phyloP scores from a whole-genome alignment of 2,329 filamentous ascomycete species.

The Acrodontium crateriforme region DNA sequence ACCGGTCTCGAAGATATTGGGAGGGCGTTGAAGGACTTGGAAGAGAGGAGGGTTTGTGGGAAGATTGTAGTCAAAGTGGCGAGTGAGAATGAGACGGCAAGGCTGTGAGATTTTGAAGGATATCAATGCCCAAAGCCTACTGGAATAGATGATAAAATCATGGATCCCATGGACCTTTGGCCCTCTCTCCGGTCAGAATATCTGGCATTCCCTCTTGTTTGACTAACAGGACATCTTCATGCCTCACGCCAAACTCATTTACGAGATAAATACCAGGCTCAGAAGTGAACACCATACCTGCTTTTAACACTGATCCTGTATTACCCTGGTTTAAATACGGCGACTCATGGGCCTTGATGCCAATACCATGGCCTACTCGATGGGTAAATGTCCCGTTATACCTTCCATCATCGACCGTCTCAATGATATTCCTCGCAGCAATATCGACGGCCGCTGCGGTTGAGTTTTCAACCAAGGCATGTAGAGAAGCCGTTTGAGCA shows the following conservation, averaged over 20 bases:
- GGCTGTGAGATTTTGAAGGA: too few species aligned
- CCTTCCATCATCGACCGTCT: conserved; percentile 41
- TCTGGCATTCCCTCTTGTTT: conserved; percentile 40
- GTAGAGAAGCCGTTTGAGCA: conserved; percentile 44
- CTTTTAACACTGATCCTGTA: conserved; percentile 28
- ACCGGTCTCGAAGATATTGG: conserved; percentile 36
- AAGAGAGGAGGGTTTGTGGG: conserved; percentile 38
- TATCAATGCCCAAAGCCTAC: conserved; percentile 3
- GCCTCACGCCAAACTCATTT: conserved; percentile 46
- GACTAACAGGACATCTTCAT: conserved; percentile 49
- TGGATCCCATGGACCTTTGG: conserved; percentile 41
- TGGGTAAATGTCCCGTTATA: conserved; percentile 49
- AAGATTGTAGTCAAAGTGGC: conserved; percentile 40
- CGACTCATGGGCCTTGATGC: conserved; percentile 52
- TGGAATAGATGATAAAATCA: too few species aligned
- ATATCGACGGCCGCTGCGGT: conserved; percentile 48
- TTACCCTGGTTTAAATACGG: conserved; percentile 53
- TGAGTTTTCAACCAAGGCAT: conserved; percentile 36
- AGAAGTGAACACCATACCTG: conserved; percentile 50
- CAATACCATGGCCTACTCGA: conserved; percentile 49
- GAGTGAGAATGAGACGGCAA: conserved; percentile 11
- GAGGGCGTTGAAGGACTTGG: conserved; percentile 38
- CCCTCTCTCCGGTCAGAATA: conserved; percentile 40
- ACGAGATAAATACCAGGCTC: conserved; percentile 51
- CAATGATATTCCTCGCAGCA: conserved; percentile 44